phyloP scores from a whole-genome alignment of 2,329 filamentous ascomycete genomes.

The Neofusicoccum sp. region DNA sequence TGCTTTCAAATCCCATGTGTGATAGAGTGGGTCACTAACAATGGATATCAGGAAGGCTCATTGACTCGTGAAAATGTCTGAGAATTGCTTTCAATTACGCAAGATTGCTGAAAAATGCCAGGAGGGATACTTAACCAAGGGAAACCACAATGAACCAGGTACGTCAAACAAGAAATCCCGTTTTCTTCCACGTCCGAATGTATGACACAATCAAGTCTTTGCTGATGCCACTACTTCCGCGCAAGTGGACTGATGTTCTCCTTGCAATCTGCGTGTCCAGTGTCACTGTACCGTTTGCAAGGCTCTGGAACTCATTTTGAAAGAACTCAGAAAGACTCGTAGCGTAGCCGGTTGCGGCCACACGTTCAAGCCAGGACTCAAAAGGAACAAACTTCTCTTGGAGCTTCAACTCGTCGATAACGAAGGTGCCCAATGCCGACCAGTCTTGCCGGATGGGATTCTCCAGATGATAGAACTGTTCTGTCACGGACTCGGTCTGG shows the following conservation, averaged over 20 bases:
- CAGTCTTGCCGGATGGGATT: constrained; percentile 22
- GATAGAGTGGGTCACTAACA: too few species aligned
- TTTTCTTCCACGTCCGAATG: not conserved
- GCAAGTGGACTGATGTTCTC: not conserved
- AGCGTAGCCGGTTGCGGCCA: not conserved
- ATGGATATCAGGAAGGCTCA: too few species aligned
- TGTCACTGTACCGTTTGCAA: not conserved
- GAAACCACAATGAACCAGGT: not conserved
- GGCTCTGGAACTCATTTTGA: not conserved
- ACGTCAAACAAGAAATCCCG: not conserved
- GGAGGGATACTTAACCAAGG: not conserved
- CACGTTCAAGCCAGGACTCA: not conserved
- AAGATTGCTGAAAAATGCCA: not conserved
- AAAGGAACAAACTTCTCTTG: not conserved
- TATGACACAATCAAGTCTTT: not conserved
- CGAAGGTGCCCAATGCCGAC: not conserved
- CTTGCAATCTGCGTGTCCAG: not conserved
- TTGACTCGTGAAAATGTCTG: too few species aligned
- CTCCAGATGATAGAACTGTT: constrained; percentile 20
- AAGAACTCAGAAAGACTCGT: not conserved
- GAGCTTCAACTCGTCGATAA: not conserved
- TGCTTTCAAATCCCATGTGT: too few species aligned
- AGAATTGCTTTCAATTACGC: not conserved
- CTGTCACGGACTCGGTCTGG: not conserved
- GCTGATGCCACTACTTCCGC: not conserved